A percentile compares a stretch with the other conserved stretches of the same genome.
Conservation (phyloP, 139 green algal species). For the Nannochloris sp. region DNA sequence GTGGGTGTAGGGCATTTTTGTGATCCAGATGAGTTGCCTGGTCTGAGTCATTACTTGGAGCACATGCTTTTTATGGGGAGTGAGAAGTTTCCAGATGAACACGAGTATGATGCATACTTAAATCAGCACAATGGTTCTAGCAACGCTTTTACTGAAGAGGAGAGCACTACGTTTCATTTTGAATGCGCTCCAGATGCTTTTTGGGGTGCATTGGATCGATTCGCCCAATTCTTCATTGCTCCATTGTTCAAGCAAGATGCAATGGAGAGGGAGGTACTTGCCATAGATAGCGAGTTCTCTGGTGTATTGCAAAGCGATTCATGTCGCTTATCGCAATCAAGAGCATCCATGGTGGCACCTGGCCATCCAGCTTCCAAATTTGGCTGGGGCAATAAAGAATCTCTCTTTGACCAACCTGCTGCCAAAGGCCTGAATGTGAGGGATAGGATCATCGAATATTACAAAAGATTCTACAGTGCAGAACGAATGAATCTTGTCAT, state of each 20-base stretch:
- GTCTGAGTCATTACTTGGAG: constrained; percentile 88
- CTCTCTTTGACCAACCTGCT: constrained; percentile 54
- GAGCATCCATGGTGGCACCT: constrained; percentile 61
- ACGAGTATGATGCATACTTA: constrained; percentile 93
- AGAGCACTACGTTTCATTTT: constrained; percentile 79
- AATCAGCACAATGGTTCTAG: constrained; percentile 64
- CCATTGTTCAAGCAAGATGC: constrained; percentile 76
- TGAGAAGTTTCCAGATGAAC: constrained; percentile 84
- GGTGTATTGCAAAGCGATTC: constrained; percentile 76
- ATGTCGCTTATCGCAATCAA: constrained; percentile 71
- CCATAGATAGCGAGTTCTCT: constrained; percentile 78
- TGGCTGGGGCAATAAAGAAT: constrained; percentile 83
- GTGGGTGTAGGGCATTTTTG: constrained; percentile 81
- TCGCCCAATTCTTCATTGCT: constrained; percentile 88
- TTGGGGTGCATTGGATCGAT: constrained; percentile 76
- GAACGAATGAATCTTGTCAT: constrained; percentile 88
- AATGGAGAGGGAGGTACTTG: constrained; percentile 84
- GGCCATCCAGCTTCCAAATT: constrained; percentile 82
- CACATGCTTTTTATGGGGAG: constrained; percentile 99
- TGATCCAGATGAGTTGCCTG: constrained; percentile 74
- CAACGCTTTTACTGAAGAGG: constrained; percentile 94
- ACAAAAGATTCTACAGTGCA: constrained; percentile 76
- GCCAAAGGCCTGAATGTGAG: constrained; percentile 55
- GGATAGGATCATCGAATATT: constrained; percentile 68
- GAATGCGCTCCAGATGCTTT: constrained; percentile 70